A percentile compares a stretch with the other conserved stretches of the same genome.
Conservation (phyloP, 306 rosid species). For the Quercus alba region DNA sequence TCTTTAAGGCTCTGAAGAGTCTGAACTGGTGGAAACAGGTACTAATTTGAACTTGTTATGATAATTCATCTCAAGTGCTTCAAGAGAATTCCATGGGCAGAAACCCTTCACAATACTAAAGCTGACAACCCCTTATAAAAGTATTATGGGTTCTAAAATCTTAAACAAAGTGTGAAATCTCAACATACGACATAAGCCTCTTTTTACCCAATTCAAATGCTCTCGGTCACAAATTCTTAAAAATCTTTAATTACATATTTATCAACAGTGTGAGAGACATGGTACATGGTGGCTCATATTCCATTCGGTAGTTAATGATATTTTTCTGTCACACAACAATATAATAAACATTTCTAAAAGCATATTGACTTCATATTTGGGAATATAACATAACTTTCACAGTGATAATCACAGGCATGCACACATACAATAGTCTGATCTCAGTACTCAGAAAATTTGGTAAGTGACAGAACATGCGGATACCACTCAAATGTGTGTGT, state of each 20-base stretch:
- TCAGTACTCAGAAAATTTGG: neutral
- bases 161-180: neutral
- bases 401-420: neutral
- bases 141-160: neutral
- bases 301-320: neutral
- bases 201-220: neutral
- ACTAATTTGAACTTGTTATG: neutral
- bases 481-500: neutral
- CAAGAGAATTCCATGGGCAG: neutral
- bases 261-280: neutral
- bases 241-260: neutral
- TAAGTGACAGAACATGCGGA: neutral
- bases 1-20: neutral
- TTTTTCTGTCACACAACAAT: neutral
- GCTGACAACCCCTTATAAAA: neutral
- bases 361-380: neutral
- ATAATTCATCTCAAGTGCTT: neutral
- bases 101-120: neutral
- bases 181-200: neutral
- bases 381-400: neutral
- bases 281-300: neutral
- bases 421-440: neutral
- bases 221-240: neutral
- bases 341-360: neutral
- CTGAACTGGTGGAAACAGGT: neutral